Evolutionary conservation across 164 flowering plant species (phyloP), one percentile per base, ranked within the genome.

Genomic region (Liriodendron chinense): DNA sequence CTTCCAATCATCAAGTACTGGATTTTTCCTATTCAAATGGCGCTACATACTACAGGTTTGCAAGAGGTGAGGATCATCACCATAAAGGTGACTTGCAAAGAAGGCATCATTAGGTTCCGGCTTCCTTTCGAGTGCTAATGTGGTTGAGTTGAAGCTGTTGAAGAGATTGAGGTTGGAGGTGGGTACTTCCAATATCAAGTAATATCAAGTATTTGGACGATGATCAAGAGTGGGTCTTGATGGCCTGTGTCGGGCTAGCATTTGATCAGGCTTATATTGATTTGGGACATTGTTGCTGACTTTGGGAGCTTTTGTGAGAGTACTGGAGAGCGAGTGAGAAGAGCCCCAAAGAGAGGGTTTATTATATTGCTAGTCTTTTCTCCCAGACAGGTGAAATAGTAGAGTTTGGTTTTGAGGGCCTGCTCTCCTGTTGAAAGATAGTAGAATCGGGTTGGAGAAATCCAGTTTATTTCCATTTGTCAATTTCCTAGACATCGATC

Each of bases 271-370:
- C 80, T 96, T n/a, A n/a, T n/a, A 71, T 69, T 76, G 65, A 84
- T 94, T 64, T 90, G 87, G 67, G 98, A 96, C 64, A 68, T 84
- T 49, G 70, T 76, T 80, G 53, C 91, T 34, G 89, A 83, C 80
- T 87, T 88, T 21, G 99, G 98, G n/a, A 94, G 99, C 84, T 96
- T 97, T 5, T 90, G 91, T 75, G 99, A 90, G 84, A 96, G 97
- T 85, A 84, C 91, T 1, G 91, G 92, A 56, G 87, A 83, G 63
- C 83, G 78, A 80, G 59, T 18, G 48, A 4, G 25, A 26, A 57
- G 24, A 61, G 23, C 66, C 20, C 14, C 28, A 24, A 16, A 25
- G 18, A 7, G 12, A 2, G 26, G 20, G 49, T 71, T 20, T n/a
- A 9, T 73, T 1, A 4, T 64, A 12, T 13, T 57, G 2, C n/a